These are phyloP conservation scores for Microbotryum saponariae DNA, from an alignment of 1,284 basidiomycete species.

Conservation along the genomic window DNA sequence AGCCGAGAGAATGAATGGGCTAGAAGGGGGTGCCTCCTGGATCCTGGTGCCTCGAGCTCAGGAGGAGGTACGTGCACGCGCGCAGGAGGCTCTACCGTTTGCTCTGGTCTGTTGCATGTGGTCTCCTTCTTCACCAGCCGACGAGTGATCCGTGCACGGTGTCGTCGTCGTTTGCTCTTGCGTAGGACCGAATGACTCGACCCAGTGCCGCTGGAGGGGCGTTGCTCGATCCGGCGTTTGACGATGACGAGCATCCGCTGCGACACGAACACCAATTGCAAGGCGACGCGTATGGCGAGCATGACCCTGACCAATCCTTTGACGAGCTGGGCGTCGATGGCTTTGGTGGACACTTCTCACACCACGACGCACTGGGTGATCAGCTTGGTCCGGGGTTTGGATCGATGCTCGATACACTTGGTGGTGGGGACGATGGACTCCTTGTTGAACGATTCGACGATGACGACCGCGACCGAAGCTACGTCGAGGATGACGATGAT, in stretches of 20 bases:
- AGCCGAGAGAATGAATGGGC: not conserved
- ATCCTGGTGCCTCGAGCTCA: too few species aligned
- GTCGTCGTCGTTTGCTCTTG: not conserved
- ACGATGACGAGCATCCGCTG: slow-evolving; percentile 7
- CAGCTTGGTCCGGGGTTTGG: too few species aligned
- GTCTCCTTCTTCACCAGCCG: not conserved
- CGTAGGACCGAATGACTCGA: slow-evolving; percentile 4
- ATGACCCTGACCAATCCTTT: not conserved
- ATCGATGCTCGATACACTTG: not conserved
- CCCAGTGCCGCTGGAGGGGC: too few species aligned
- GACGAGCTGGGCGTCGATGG: not conserved
- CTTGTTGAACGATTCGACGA: not conserved
- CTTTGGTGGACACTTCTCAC: not conserved
- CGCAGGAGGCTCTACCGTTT: not conserved
- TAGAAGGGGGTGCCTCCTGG: too few species aligned
- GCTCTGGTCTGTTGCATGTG: not conserved
- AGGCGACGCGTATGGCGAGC: not conserved
- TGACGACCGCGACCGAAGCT: not conserved
- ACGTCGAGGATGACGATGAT: not conserved
- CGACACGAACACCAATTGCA: not conserved
- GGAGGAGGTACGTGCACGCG: too few species aligned
- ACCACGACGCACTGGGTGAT: not conserved
- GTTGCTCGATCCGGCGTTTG: slow-evolving; percentile 21
- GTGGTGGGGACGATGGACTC: not conserved
- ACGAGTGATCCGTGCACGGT: not conserved